Base-by-base conservation (phyloP, 257 asterid species). In the Rehmannia glutinosa region DNA sequence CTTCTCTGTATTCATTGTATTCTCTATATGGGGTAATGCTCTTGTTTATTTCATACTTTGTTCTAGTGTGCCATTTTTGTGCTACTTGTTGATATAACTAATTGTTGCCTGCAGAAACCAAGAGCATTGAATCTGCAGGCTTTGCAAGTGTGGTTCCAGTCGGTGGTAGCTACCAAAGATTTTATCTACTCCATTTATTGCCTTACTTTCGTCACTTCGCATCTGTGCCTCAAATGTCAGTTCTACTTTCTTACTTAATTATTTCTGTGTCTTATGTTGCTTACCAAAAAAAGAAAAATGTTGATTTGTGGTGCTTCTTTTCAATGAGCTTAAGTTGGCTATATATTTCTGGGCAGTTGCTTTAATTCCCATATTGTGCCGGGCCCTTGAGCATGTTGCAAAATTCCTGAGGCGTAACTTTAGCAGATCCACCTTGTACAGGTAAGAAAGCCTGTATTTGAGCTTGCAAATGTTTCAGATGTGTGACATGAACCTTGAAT, bases 91-190 rank as follows among this genome's bases (percentile, higher is more conserved):
- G 27, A 59, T 75, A 43, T 72, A 60, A 73, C 54, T 41, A 5
- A 42, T 33, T 20, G 16, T 70, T 51, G 11, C 62, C 57, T 80
- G 78, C 84, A 93, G 98, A 86, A 74, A 82, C 99, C 99, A 1
- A 80, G 96, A 79, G 95, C 87, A 46, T 88, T 94, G 99, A 86
- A 90, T 77, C 39, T 86, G 78, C 96, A 88, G 81, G 96, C 91
- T 19, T 66, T 93, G 78, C 96, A 86, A 90, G 81, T 77, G 41
- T 93, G 97, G 99, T 87, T 93, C 75, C 96, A 93, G 78, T 78
- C 96, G 0, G 89, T 93, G 67, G 33, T 87, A 55, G 86, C 69
- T 69, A 78, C 96, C 70, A 93, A 88, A 77, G 97, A 93, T 76
- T 93, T 93, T 79, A 71, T 93, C 75, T 78, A 70, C 85, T 75